Percentiles rank a stretch among this genome's conserved stretches.
Conservation (phyloP, 129 eudicot species). For the Flaveria linearis region DNA sequence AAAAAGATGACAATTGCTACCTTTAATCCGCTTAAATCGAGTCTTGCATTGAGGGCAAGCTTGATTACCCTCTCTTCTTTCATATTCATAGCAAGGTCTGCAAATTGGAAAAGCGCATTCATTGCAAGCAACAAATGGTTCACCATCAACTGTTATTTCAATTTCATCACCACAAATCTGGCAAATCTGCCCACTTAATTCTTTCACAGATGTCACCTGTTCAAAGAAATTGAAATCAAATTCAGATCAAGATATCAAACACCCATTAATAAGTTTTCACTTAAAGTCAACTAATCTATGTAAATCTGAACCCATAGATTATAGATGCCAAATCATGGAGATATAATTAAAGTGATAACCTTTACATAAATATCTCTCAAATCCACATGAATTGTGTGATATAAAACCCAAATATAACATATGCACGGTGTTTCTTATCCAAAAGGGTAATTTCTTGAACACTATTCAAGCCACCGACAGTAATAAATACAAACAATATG, state of each 20-base stretch:
- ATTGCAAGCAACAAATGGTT: constrained; percentile 90
- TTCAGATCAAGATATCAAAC: constrained; percentile 35
- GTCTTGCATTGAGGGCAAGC: constrained; percentile 98
- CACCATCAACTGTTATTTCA: constrained; percentile 71
- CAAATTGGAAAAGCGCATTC: constrained; percentile 96
- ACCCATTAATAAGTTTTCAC: constrained; percentile 11
- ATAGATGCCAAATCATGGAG: background rate
- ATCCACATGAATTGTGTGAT: constrained; percentile 23
- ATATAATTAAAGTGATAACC: constrained; percentile 13
- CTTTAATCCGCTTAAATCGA: constrained; percentile 80
- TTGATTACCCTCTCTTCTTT: constrained; percentile 92
- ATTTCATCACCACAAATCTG: constrained; percentile 98
- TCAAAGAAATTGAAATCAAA: background rate
- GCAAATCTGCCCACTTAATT: constrained; percentile 82
- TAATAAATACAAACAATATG: constrained; percentile 9
- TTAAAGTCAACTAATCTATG: constrained; percentile 22
- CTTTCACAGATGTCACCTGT: constrained; percentile 91
- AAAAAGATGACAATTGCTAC: constrained; percentile 29
- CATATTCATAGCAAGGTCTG: constrained; percentile 88
- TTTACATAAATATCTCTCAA: constrained; percentile 10
- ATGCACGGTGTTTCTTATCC: constrained; percentile 29
- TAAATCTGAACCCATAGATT: constrained; percentile 25
- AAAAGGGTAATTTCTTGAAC: constrained; percentile 24
- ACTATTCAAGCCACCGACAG: constrained; percentile 38
- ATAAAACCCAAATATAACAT: constrained; percentile 28